These are phyloP conservation scores for Oropetium thomaeum DNA, from an alignment of 176 grass and related monocot species.

Conservation along the genomic window DNA sequence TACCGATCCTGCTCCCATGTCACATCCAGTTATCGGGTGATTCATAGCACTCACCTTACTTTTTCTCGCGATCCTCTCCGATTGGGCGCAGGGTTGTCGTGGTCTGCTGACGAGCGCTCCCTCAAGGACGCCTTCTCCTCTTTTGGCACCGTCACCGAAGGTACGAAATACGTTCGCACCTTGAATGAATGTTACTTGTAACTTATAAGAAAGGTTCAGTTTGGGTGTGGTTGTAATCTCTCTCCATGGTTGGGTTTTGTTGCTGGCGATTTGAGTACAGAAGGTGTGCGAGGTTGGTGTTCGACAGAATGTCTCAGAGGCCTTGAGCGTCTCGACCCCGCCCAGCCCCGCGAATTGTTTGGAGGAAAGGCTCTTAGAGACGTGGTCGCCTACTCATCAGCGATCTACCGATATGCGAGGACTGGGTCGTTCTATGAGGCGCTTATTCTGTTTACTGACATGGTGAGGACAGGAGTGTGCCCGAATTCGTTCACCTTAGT, in stretches of 20 bases:
- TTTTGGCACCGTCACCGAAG: constrained; percentile 82
- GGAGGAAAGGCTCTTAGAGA: constrained; percentile 46
- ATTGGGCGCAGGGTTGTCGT: constrained; percentile 55
- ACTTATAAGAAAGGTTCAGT: neutral
- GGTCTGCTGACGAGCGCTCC: constrained; percentile 79
- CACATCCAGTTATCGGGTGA: neutral
- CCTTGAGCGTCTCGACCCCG: neutral
- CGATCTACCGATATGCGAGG: constrained; percentile 44
- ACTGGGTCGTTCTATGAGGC: constrained; percentile 27
- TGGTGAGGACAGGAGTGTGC: constrained; percentile 39
- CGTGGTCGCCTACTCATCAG: constrained; percentile 42
- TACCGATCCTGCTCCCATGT: neutral
- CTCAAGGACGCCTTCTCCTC: constrained; percentile 79
- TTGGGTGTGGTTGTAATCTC: constrained; percentile 19
- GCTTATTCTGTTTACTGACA: constrained; percentile 31
- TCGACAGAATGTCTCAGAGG: constrained; percentile 24
- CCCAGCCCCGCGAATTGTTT: constrained; percentile 24
- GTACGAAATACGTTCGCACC: constrained; percentile 16
- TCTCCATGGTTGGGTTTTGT: neutral
- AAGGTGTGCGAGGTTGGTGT: constrained; percentile 23
- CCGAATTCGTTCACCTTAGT: constrained; percentile 71
- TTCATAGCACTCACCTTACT: neutral
- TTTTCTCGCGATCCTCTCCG: neutral
- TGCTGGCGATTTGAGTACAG: constrained; percentile 24
- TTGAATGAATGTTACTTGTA: neutral